phyloP scores from a whole-genome alignment of 768 basidiomycete genomes.

The Bullera alba region DNA sequence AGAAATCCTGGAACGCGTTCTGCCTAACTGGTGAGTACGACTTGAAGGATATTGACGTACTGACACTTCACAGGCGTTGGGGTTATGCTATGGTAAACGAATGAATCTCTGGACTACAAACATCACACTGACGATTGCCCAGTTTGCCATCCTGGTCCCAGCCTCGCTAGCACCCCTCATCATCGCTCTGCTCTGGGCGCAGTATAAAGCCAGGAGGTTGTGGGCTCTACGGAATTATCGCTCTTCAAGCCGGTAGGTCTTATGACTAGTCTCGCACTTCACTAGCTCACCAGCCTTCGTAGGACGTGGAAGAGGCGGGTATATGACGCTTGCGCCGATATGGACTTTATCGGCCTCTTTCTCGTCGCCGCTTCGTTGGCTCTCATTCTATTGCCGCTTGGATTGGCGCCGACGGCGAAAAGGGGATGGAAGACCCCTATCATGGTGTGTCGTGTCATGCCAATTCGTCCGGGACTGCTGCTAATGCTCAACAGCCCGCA shows the following conservation, averaged over 20 bases:
- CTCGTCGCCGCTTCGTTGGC: slow-evolving; percentile 43
- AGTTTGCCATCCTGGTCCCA: slow-evolving; percentile 45
- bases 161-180: slow-evolving; percentile 43
- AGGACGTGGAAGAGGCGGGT: slow-evolving; percentile 10
- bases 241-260: background rate
- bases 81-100: slow-evolving; percentile 45
- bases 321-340: slow-evolving; percentile 23
- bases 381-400: slow-evolving; percentile 45
- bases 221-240: slow-evolving; percentile 4
- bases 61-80: slow-evolving; percentile 42
- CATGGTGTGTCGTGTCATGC: slow-evolving; percentile 19
- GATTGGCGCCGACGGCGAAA: slow-evolving; percentile 27
- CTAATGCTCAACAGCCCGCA: slow-evolving; percentile 25
- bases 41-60: background rate
- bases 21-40: slow-evolving; percentile 30
- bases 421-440: slow-evolving; percentile 40
- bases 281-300: background rate
- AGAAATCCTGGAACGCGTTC: slow-evolving; percentile 43
- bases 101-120: background rate
- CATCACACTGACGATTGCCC: background rate
- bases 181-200: slow-evolving; percentile 44
- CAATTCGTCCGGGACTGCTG: background rate
- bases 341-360: slow-evolving; percentile 41
- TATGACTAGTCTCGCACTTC: background rate
- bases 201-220: slow-evolving; percentile 32